These are phyloP conservation scores for Sherardia arvensis DNA, from an alignment of 257 asterid genomes.

Conservation along the genomic window DNA sequence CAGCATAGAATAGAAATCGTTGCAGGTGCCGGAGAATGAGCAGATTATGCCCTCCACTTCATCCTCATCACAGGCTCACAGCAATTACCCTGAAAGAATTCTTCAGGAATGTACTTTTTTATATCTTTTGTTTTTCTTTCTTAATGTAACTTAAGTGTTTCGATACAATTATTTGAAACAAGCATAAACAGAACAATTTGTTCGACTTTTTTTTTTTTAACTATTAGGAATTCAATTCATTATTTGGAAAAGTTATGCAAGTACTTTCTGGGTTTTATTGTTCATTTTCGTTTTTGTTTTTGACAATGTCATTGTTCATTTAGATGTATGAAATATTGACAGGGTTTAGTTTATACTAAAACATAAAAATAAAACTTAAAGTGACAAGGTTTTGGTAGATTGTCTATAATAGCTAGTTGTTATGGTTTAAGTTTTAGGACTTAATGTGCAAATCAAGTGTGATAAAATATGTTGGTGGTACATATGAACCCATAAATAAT, in stretches of 20 bases:
- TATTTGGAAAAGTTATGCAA: constrained; percentile 7
- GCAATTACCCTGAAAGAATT: constrained; percentile 8
- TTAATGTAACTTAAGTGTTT: not conserved
- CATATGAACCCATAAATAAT: too few relatives aligned
- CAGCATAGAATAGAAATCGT: constrained; percentile 9
- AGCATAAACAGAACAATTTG: constrained; percentile 10
- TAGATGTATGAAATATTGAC: too few relatives aligned
- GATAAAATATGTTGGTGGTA: too few relatives aligned
- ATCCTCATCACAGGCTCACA: not conserved
- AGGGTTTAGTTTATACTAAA: too few relatives aligned
- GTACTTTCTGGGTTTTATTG: not conserved
- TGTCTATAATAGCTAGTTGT: too few relatives aligned
- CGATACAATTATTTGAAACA: constrained; percentile 14
- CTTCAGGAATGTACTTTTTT: constrained; percentile 7
- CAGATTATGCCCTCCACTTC: constrained; percentile 5
- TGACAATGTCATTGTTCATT: too few relatives aligned
- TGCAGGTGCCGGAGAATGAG: constrained; percentile 3
- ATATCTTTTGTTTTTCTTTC: not conserved
- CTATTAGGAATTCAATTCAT: constrained; percentile 15
- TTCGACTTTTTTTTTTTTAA: not conserved
- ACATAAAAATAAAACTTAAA: too few relatives aligned
- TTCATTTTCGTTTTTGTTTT: not conserved
- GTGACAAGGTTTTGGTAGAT: not conserved
- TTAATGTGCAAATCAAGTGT: too few relatives aligned
- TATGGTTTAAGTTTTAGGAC: too few relatives aligned